phyloP scores from a whole-genome alignment of 768 basidiomycete species.

The Mycena metata region DNA sequence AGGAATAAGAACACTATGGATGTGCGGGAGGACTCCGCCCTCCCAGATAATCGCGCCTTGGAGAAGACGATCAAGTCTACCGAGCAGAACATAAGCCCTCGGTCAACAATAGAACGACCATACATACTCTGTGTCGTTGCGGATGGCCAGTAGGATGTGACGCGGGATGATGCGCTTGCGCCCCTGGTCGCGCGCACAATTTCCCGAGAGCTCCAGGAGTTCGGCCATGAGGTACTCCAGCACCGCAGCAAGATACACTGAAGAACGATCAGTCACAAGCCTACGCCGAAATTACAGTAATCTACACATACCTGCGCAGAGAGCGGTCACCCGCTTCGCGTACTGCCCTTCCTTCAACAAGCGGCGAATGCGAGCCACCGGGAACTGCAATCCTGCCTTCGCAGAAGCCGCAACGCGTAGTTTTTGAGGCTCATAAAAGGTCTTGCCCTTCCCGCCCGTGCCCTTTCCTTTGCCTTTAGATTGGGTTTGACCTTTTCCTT shows the following conservation, averaged over 20 bases:
- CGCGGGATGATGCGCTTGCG: constrained; percentile 88
- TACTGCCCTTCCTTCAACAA: constrained; percentile 81
- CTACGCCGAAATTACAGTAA: neutral
- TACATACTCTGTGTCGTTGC: constrained; percentile 78
- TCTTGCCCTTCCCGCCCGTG: constrained; percentile 21
- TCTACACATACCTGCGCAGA: constrained; percentile 66
- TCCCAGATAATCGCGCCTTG: constrained; percentile 1
- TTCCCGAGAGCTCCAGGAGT: constrained; percentile 88
- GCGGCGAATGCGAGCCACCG: constrained; percentile 88
- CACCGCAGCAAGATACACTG: constrained; percentile 88
- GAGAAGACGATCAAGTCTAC: constrained; percentile 11
- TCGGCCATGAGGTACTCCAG: constrained; percentile 91
- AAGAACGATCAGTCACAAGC: neutral
- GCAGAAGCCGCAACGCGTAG: constrained; percentile 71
- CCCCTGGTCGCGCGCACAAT: constrained; percentile 84
- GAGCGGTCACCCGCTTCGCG: constrained; percentile 76
- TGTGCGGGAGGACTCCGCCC: constrained; percentile 17
- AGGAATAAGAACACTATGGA: constrained; percentile 1
- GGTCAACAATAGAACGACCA: too few relatives aligned
- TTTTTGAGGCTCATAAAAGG: neutral
- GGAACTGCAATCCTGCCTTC: constrained; percentile 77
- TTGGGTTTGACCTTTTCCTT: constrained; percentile 50
- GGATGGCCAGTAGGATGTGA: constrained; percentile 84
- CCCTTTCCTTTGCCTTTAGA: constrained; percentile 68
- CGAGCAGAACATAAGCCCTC: neutral